A percentile compares a stretch with the other conserved stretches of the same genome.
phyloP scores from a whole-genome alignment of 1,284 basidiomycete genomes.

The Microbotryomycetes sp. region DNA sequence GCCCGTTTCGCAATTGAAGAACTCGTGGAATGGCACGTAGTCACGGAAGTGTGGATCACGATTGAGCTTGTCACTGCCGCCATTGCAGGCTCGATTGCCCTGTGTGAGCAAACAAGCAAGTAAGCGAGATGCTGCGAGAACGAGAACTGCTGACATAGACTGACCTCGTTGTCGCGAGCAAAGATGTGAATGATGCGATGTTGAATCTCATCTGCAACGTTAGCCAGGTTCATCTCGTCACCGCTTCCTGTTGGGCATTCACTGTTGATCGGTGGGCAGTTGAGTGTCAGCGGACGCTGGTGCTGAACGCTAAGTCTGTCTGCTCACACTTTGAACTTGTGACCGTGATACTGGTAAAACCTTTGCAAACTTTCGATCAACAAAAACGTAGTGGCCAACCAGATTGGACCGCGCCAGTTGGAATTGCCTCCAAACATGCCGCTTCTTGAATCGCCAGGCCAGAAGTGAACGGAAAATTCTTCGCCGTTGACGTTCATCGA shows the following conservation, averaged over 20 bases:
- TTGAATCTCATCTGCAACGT: conserved; percentile 93
- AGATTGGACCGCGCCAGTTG: conserved; percentile 80
- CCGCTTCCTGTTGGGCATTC: conserved; percentile 95
- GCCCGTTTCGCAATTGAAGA: conserved; percentile 90
- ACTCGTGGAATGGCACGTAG: conserved; percentile 95
- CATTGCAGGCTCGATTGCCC: conserved; percentile 83
- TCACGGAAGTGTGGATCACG: conserved; percentile 93
- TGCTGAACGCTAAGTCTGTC: too few relatives aligned
- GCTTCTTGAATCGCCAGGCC: conserved; percentile 93
- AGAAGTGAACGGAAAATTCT: conserved; percentile 86
- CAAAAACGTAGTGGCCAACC: conserved; percentile 93
- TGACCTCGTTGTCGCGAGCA: conserved; percentile 57
- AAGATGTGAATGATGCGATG: conserved; percentile 97
- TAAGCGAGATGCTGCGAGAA: too few relatives aligned
- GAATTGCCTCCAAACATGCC: conserved; percentile 99
- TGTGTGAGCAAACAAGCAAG: conserved; percentile 47
- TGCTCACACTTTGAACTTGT: conserved; percentile 60
- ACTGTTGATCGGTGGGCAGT: conserved; percentile 39
- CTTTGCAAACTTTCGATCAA: conserved; percentile 82
- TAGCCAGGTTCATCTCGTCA: conserved; percentile 85
- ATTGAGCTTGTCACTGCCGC: conserved; percentile 79
- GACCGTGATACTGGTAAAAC: conserved; percentile 94
- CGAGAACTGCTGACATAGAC: background rate
- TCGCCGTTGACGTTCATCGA: conserved; percentile 88
- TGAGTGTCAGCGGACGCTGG: conserved; percentile 20